phyloP scores from a whole-genome alignment of 2,329 filamentous ascomycete species.

The Aureobasidium namibiae region DNA sequence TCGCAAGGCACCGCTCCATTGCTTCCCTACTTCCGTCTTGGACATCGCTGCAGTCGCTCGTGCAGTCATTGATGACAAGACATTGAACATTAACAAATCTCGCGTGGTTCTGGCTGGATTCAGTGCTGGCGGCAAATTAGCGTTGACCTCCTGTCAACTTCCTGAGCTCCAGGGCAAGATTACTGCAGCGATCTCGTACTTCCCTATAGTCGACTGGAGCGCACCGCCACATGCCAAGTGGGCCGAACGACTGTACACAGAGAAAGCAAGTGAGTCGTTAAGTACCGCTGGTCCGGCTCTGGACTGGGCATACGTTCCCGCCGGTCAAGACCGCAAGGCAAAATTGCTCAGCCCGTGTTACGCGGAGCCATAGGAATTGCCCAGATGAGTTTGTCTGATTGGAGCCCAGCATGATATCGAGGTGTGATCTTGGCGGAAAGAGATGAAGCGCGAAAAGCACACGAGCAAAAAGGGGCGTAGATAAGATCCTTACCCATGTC shows the following conservation, averaged over 20 bases:
- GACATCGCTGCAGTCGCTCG: neutral
- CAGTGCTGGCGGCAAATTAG: neutral
- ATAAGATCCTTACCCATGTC: too few species aligned
- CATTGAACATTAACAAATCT: neutral
- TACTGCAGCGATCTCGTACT: neutral
- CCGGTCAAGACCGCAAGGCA: neutral
- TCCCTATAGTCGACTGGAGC: neutral
- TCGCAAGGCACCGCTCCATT: neutral
- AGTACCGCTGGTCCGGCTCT: neutral
- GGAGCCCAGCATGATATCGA: conserved; percentile 3
- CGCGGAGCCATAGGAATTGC: neutral
- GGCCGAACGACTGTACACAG: neutral
- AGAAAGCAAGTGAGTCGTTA: neutral
- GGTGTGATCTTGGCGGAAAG: conserved; percentile 4
- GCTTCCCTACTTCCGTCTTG: neutral
- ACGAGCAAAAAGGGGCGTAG: too few species aligned
- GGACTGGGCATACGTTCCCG: neutral
- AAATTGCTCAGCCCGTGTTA: neutral
- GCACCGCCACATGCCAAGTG: neutral
- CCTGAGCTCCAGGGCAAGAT: neutral
- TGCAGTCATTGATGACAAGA: neutral
- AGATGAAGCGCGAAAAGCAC: too few species aligned
- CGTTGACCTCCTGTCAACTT: neutral
- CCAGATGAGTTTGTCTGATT: neutral
- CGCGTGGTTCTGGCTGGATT: neutral